These are phyloP conservation scores for Sequoiadendron giganteum DNA, from an alignment of 75 land plant genomes.

Conservation along the genomic window DNA sequence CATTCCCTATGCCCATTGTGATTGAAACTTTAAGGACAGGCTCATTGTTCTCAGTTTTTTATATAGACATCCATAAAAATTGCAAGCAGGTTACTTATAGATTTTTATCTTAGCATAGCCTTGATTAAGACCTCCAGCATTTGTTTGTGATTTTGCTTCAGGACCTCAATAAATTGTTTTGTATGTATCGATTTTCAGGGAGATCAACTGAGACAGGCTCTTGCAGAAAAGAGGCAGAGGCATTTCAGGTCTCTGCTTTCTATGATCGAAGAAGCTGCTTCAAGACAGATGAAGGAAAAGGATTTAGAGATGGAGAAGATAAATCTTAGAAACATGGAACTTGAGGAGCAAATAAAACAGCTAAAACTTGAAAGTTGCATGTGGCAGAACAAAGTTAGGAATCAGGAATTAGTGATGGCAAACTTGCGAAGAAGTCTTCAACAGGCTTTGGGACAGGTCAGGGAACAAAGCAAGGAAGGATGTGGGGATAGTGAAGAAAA, in stretches of 20 bases:
- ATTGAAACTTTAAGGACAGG: neutral
- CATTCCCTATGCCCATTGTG: neutral
- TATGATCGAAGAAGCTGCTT: conserved; percentile 43
- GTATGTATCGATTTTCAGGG: conserved; percentile 28
- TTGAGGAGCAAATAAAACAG: conserved; percentile 62
- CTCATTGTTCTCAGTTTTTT: neutral
- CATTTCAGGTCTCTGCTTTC: conserved; percentile 52
- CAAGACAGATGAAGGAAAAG: conserved; percentile 46
- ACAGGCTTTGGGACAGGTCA: conserved; percentile 42
- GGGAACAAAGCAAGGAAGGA: conserved; percentile 31
- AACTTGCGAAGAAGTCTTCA: conserved; percentile 57
- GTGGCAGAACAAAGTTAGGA: conserved; percentile 61
- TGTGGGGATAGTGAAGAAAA: conserved; percentile 33
- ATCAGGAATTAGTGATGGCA: conserved; percentile 52
- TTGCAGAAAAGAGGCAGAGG: conserved; percentile 50
- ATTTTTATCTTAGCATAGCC: neutral
- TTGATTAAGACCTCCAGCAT: neutral
- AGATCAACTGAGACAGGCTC: conserved; percentile 51
- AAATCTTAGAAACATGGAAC: conserved; percentile 46
- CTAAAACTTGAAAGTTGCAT: conserved; percentile 47
- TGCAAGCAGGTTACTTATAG: neutral
- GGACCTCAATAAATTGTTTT: neutral
- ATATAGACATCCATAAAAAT: neutral
- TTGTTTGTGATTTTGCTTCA: neutral
- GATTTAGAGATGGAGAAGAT: conserved; percentile 55